Percentiles rank a stretch among this genome's conserved stretches.
phyloP scores from a whole-genome alignment of 495 filamentous ascomycete species.

The Talaromyces trachyspermus region DNA sequence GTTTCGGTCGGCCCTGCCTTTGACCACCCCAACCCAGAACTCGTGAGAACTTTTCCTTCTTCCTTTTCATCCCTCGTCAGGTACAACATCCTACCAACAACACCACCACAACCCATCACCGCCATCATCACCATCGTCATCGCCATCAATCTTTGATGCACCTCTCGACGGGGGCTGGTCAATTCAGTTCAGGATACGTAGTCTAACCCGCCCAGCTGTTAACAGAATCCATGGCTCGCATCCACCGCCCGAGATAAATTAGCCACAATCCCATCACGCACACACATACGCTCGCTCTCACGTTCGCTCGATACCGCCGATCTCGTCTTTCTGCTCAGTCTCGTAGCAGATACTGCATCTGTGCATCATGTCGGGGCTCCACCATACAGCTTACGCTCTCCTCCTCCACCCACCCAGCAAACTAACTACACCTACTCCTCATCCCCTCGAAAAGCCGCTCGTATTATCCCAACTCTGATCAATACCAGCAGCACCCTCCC shows the following conservation, averaged over 20 bases:
- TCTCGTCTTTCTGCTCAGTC: neutral
- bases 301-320: neutral
- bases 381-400: conserved; percentile 39
- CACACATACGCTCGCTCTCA: no score
- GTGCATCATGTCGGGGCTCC: conserved; percentile 41
- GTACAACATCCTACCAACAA: no score
- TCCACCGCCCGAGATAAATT: conserved; percentile 10
- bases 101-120: no score
- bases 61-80: no score
- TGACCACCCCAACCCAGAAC: neutral
- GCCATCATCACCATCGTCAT: no score
- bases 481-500: conserved; percentile 46
- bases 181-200: neutral
- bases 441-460: conserved; percentile 43
- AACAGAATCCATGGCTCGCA: conserved; percentile 9
- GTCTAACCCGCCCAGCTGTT: neutral
- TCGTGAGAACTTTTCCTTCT: neutral
- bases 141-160: no score
- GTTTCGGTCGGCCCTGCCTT: conserved; percentile 2
- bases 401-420: conserved; percentile 36
- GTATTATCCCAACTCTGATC: conserved; percentile 51
- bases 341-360: neutral
- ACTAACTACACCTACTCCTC: conserved; percentile 29
- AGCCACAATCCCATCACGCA: neutral
- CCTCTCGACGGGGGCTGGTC: no score